Evolutionary conservation across 768 basidiomycete species (phyloP).

Genomic region (Fistulinella prunicolor): DNA sequence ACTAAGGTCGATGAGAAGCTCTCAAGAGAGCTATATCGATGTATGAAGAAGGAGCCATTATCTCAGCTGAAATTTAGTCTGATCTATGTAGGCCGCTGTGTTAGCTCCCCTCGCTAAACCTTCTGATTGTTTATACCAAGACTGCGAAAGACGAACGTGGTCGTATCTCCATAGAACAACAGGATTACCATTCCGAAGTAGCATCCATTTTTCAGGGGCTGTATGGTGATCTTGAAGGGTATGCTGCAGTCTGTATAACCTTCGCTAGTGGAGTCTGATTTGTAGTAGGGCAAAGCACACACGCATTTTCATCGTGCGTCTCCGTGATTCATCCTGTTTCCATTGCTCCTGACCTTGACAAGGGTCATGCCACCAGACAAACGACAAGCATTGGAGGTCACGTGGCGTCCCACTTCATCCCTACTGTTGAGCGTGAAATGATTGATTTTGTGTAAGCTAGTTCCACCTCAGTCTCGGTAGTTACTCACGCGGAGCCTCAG

Average conservation of each 20-base stretch:
- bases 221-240: constrained; percentile 84
- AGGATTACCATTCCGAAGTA: background rate
- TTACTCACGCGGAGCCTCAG: background rate
- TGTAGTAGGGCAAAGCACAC: constrained; percentile 8
- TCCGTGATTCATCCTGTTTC: background rate
- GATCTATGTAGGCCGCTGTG: constrained; percentile 53
- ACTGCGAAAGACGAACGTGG: constrained; percentile 83
- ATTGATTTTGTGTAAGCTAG: constrained; percentile 13
- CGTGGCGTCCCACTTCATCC: constrained; percentile 17
- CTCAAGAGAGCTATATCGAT: constrained; percentile 72
- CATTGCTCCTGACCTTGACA: background rate
- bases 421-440: constrained; percentile 17
- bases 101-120: background rate
- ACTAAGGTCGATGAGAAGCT: constrained; percentile 66
- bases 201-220: constrained; percentile 72
- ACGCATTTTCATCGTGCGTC: constrained; percentile 13
- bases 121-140: constrained; percentile 34
- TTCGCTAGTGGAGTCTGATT: background rate
- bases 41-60: constrained; percentile 95
- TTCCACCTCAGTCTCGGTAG: background rate
- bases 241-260: constrained; percentile 14
- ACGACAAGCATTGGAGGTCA: constrained; percentile 17
- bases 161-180: constrained; percentile 41
- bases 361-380: constrained; percentile 13
- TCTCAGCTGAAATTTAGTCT: constrained; percentile 70